These are phyloP conservation scores for Scytalidium sp. DNA, from an alignment of 2,329 filamentous ascomycete genomes.

Conservation along the genomic window DNA sequence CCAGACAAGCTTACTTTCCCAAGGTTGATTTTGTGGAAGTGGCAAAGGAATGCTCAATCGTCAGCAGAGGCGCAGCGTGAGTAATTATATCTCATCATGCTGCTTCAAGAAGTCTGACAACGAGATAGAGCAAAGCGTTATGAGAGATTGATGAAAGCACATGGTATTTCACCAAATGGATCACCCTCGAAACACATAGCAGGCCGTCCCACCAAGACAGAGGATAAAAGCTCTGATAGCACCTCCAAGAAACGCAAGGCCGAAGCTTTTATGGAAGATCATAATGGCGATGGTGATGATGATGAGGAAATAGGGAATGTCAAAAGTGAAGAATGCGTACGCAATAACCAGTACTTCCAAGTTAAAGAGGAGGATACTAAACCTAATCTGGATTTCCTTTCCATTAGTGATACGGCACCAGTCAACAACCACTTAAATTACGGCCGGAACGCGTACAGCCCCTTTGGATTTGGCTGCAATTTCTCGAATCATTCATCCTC, in stretches of 20 bases:
- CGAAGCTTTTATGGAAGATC: conserved; percentile 16
- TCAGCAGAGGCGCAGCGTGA: conserved; percentile 68
- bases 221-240: conserved; percentile 8
- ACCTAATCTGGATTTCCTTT: background rate
- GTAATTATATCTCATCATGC: conserved; percentile 28
- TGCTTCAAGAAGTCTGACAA: background rate
- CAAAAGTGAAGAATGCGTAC: conserved; percentile 3
- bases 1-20: background rate
- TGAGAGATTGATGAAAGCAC: conserved; percentile 60
- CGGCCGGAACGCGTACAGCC: background rate
- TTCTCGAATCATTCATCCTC: background rate
- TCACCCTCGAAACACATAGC: conserved; percentile 19
- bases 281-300: conserved; percentile 4
- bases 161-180: conserved; percentile 40
- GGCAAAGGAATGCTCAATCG: conserved; percentile 60
- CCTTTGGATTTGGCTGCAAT: background rate
- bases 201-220: conserved; percentile 11
- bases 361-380: background rate
- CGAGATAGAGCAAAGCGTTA: conserved; percentile 61
- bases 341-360: background rate
- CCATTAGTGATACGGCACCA: background rate
- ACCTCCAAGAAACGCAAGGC: conserved; percentile 21
- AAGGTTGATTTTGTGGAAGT: conserved; percentile 66
- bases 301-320: conserved; percentile 5
- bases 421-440: background rate